phyloP scores from a whole-genome alignment of 768 basidiomycete genomes.

The Termitomyces sp. region DNA sequence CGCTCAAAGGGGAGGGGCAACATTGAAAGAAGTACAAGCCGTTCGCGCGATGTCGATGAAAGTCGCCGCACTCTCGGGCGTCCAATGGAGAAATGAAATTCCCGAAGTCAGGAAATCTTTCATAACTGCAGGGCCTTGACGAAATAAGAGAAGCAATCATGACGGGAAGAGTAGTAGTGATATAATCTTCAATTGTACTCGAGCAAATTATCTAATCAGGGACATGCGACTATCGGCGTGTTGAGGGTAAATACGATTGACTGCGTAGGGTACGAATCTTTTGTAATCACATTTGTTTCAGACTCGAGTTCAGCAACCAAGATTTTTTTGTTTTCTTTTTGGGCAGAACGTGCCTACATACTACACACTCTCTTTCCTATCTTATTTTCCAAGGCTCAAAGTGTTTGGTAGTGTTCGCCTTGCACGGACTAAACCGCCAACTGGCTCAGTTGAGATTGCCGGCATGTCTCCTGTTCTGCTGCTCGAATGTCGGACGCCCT shows the following conservation, averaged over 20 bases:
- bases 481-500: not conserved
- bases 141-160: not conserved
- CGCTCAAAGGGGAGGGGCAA: slow-evolving; percentile 52
- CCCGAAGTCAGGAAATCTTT: slow-evolving; percentile 32
- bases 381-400: no score
- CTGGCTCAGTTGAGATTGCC: no score
- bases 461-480: not conserved
- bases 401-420: not conserved
- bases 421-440: not conserved
- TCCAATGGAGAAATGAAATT: slow-evolving; percentile 47
- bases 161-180: not conserved
- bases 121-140: not conserved
- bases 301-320: no score
- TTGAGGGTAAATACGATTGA: no score
- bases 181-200: not conserved
- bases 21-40: slow-evolving; percentile 44
- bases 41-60: slow-evolving; percentile 51
- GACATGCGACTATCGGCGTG: no score
- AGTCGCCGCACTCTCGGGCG: slow-evolving; percentile 39
- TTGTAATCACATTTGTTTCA: not conserved
- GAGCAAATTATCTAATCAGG: not conserved
- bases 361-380: no score
- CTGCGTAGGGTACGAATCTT: not conserved
- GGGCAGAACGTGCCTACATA: no score
- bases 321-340: no score